Evolutionary conservation across 1,139 yeast species (phyloP).

Genomic region (Insectozyma bohioensis): DNA sequence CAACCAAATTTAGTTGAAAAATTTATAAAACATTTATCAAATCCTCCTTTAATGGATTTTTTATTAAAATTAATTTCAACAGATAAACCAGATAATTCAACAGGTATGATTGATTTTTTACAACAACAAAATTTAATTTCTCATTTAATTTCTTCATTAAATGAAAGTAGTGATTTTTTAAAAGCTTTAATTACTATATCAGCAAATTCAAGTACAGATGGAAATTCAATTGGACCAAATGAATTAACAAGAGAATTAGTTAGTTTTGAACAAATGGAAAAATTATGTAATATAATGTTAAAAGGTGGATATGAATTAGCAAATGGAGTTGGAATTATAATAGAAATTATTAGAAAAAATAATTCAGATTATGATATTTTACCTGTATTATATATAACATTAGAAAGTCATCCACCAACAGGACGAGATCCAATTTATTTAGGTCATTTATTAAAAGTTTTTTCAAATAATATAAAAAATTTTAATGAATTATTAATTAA

Average conservation of each 20-base stretch:
- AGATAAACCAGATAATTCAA: slow-evolving; percentile 73
- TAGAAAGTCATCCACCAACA: slow-evolving; percentile 91
- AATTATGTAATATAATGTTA: slow-evolving; percentile 79
- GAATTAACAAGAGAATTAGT: slow-evolving; percentile 91
- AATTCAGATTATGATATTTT: slow-evolving; percentile 93
- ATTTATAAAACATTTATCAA: slow-evolving; percentile 75
- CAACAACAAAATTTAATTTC: slow-evolving; percentile 65
- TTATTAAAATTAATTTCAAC: slow-evolving; percentile 73
- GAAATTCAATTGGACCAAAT: slow-evolving; percentile 93
- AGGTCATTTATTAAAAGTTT: slow-evolving; percentile 80
- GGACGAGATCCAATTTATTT: slow-evolving; percentile 93
- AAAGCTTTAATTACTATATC: slow-evolving; percentile 51
- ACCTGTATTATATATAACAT: slow-evolving; percentile 82
- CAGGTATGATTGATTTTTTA: slow-evolving; percentile 73
- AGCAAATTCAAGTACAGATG: slow-evolving; percentile 75
- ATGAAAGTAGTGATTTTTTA: slow-evolving; percentile 41
- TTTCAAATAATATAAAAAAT: slow-evolving; percentile 71
- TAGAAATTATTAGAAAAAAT: slow-evolving; percentile 92
- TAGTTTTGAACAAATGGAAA: slow-evolving; percentile 62
- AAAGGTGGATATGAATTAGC: slow-evolving; percentile 90
- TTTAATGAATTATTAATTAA: slow-evolving; percentile 46
- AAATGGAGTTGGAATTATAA: slow-evolving; percentile 93
- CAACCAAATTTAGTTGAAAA: slow-evolving; percentile 65
- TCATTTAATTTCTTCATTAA: slow-evolving; percentile 56
- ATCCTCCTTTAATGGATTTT: slow-evolving; percentile 86